Evolutionary conservation across 805 yeast species (phyloP).

Genomic region (Vanderwaltozyma polyspora): DNA sequence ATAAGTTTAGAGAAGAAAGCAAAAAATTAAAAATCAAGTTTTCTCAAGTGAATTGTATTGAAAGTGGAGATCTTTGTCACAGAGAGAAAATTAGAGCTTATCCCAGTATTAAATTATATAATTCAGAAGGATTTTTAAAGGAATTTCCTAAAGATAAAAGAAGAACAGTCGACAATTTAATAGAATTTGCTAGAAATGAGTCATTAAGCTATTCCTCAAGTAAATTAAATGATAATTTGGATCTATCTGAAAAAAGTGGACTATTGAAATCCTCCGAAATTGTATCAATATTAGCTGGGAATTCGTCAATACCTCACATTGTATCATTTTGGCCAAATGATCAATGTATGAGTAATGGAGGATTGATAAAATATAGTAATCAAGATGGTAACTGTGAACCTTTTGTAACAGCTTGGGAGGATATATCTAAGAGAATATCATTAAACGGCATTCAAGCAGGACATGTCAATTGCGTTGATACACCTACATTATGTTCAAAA

Average conservation of each 20-base stretch:
- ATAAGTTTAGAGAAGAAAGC: constrained; percentile 35
- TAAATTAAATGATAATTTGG: background rate
- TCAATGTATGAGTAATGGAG: constrained; percentile 28
- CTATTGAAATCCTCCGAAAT: constrained; percentile 33
- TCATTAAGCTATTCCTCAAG: constrained; percentile 32
- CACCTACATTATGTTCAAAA: constrained; percentile 39
- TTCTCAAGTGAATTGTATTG: constrained; percentile 77
- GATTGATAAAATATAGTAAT: constrained; percentile 24
- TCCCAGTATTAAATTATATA: constrained; percentile 65
- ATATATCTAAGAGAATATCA: constrained; percentile 38
- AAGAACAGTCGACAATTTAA: constrained; percentile 39
- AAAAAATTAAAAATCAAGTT: constrained; percentile 36
- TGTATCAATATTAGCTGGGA: constrained; percentile 41
- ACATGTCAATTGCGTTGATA: constrained; percentile 49
- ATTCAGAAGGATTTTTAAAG: constrained; percentile 38
- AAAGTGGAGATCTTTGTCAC: constrained; percentile 74
- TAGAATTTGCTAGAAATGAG: constrained; percentile 43
- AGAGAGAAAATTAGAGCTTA: constrained; percentile 51
- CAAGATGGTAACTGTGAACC: constrained; percentile 37
- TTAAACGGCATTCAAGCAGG: constrained; percentile 32
- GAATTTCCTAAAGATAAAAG: constrained; percentile 38
- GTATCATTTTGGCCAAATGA: constrained; percentile 59
- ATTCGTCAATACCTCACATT: constrained; percentile 38
- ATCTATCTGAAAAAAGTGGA: constrained; percentile 18
- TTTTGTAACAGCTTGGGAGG: constrained; percentile 47